These are phyloP conservation scores for Vinca minor DNA, from an alignment of 257 asterid genomes.

Conservation along the genomic window DNA sequence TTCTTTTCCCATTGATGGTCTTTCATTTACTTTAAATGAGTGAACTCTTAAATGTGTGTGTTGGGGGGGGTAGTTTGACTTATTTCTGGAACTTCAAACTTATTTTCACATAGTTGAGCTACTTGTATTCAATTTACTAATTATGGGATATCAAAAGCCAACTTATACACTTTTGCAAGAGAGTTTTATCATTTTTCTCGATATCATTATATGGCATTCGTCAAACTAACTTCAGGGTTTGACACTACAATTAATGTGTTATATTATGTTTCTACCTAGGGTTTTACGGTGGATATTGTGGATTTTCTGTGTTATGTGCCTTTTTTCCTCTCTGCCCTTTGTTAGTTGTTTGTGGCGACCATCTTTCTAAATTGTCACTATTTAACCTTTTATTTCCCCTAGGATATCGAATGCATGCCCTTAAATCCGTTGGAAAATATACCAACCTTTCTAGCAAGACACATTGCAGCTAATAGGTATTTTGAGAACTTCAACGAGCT, in stretches of 20 bases:
- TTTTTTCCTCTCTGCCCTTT: neutral
- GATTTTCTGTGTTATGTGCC: neutral
- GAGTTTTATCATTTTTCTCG: neutral
- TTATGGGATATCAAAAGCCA: too few relatives aligned
- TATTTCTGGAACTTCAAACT: neutral
- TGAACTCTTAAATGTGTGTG: neutral
- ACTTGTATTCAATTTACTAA: neutral
- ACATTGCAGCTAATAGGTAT: conserved; percentile 41
- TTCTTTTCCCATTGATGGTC: neutral
- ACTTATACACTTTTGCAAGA: neutral
- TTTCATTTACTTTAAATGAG: neutral
- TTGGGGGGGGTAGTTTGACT: neutral
- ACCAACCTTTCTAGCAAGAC: conserved; percentile 53
- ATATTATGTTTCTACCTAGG: neutral
- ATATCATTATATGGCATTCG: neutral
- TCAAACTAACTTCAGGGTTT: neutral
- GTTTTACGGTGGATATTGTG: neutral
- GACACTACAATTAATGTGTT: neutral
- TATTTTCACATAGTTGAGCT: neutral
- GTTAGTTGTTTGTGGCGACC: conserved; percentile 3
- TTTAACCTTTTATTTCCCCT: conserved; percentile 24
- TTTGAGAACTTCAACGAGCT: conserved; percentile 51
- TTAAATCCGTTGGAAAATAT: conserved; percentile 60
- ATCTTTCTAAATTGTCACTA: neutral
- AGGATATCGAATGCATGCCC: conserved; percentile 96